phyloP scores from a whole-genome alignment of 768 basidiomycete species.

The Suillus variegatus region DNA sequence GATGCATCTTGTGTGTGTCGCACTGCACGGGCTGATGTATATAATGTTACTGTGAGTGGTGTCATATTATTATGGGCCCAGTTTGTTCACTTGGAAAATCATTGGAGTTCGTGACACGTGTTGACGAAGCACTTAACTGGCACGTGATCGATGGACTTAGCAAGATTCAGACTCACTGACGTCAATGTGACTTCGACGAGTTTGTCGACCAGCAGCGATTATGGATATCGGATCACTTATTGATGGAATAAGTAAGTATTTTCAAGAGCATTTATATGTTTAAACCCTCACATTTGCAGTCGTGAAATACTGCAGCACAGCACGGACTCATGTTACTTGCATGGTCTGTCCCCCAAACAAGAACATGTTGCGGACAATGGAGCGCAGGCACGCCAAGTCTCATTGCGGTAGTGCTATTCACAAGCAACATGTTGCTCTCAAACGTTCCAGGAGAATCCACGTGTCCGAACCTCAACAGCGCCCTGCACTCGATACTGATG shows the following conservation, averaged over 20 bases:
- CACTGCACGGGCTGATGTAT: not conserved
- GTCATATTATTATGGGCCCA: not conserved
- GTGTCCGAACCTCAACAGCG: not conserved
- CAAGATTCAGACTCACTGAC: not conserved
- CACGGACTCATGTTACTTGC: not conserved
- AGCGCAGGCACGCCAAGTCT: not conserved
- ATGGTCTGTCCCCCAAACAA: not conserved
- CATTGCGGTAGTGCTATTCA: slow-evolving; percentile 4
- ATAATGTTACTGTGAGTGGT: not conserved
- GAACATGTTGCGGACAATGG: not conserved
- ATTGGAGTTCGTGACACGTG: too few species aligned
- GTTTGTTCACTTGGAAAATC: too few species aligned
- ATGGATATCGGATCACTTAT: not conserved
- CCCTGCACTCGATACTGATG: not conserved
- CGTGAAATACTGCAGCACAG: not conserved
- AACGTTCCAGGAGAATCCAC: not conserved
- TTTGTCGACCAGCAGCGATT: not conserved
- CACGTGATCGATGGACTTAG: slow-evolving; percentile 1
- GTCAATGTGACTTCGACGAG: not conserved
- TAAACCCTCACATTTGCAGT: not conserved
- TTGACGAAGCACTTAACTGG: too few species aligned
- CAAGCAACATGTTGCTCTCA: not conserved
- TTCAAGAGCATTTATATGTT: not conserved
- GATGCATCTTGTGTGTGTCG: not conserved
- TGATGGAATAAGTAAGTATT: not conserved